Base-by-base conservation (phyloP, 1,284 basidiomycete genomes). In the Leccinum fallax region DNA sequence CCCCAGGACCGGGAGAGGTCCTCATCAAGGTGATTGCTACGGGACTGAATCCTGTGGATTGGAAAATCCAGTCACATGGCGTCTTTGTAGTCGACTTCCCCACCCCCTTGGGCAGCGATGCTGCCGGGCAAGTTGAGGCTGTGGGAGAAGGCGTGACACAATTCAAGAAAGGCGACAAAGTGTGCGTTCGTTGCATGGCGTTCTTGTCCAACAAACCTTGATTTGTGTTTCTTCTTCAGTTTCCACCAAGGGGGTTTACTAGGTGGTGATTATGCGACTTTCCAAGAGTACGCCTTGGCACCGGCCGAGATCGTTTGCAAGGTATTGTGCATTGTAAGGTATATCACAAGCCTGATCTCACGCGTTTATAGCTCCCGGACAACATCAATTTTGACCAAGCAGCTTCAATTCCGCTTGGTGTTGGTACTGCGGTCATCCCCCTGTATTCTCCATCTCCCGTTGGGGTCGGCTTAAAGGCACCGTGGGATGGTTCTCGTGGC, bases 111-210 rank as follows among this genome's bases (percentile, higher is more conserved):
- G 85, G 85, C 15, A 75, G 71, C 4, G 85, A 87, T 64, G 78
- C 75, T 49, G 76, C 78, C 4, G 85, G 85, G 3, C 69, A 76
- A 9, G 78, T 86, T 32, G 79, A 79, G 19, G 71, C 73, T 36
- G 69, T 85, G 10, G 84, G 83, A 4, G 66, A 75, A 16, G 78
- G 76, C 1, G 81, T 84, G 11, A 63, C 68, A 6, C 46, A 70
- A 43, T 75, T 84, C 65, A 67, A 74, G 10, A 76, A 79, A 10
- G 85, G 85, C 3, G 82, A 85, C 61, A 78, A 70, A 66, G 81
- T 87, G 81, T 81, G 65, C 34, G 69, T 64, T 4, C 2, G 6
- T 19, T 43, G 9, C 15, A 15, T 3, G 3, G 2, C 5, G 3
- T 46, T 54, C 3, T 24, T 8, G 19, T 24, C 15, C 15, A 15